Conservation (phyloP, 169 alveolate species). For the Plasmodium malariae region DNA sequence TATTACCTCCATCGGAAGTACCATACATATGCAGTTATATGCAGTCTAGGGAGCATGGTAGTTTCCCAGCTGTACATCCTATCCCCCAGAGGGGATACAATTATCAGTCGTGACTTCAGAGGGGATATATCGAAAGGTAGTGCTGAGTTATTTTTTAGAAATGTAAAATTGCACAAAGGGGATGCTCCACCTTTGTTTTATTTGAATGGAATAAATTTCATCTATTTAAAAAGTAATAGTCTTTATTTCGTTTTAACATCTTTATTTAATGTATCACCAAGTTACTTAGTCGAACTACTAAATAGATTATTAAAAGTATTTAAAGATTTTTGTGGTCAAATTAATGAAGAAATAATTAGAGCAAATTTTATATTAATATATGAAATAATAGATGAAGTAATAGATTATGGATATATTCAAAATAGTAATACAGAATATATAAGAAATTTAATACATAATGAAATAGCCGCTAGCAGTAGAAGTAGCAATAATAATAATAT, state of each 20-base stretch:
- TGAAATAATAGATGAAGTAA: constrained; percentile 97
- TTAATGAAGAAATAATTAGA: constrained; percentile 97
- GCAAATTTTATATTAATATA: constrained; percentile 96
- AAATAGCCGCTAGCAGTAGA: constrained; percentile 16
- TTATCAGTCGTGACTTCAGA: constrained; percentile 93
- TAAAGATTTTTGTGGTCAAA: constrained; percentile 97
- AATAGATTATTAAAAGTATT: constrained; percentile 90
- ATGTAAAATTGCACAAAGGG: constrained; percentile 90
- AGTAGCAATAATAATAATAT: background rate
- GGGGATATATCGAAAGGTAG: constrained; percentile 91
- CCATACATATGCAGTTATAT: background rate
- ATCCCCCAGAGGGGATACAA: constrained; percentile 96
- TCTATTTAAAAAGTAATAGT: constrained; percentile 88
- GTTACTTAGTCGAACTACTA: constrained; percentile 92
- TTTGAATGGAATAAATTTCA: constrained; percentile 92
- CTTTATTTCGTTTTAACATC: constrained; percentile 94
- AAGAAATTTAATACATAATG: constrained; percentile 85
- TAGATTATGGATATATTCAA: constrained; percentile 97
- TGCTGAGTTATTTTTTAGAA: constrained; percentile 94
- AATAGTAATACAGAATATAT: constrained; percentile 94
- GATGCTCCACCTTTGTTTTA: constrained; percentile 86
- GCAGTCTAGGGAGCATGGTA: constrained; percentile 78
- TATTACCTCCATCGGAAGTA: background rate
- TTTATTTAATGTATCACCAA: constrained; percentile 93
- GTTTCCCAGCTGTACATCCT: constrained; percentile 93